Evolutionary conservation across 73 alveolate species (phyloP), one percentile per base, ranked within the genome.

Genomic region (Paramecium caudatum): DNA sequence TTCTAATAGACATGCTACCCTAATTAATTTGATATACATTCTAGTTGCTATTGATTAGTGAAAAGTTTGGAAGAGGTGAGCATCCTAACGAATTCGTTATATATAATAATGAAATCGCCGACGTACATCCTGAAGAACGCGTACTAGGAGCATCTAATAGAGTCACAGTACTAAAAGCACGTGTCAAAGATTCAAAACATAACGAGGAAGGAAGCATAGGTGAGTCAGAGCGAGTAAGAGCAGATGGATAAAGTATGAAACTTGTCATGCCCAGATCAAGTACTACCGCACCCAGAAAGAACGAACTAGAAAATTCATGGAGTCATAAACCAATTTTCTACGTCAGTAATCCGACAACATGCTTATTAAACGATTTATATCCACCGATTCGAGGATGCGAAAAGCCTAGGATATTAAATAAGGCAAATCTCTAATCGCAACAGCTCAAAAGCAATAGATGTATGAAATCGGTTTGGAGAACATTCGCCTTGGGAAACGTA

Each of bases 91-190:
- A 10, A 55, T 55, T 27, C 45, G 30, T 27, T 27, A 55, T 10
- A 55, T 23, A 55, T 55, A 55, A 65, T n/a, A 41, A 74, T 74
- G 88, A 74, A 74, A 74, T 30, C 88, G 17, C 88, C 88, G n/a
- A 74, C 88, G 5, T 74, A 74, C 43, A 74, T 74, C 9, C 55
- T 74, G 17, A 74, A 74, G 47, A 74, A 74, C 43, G 68, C 47
- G 7, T 74, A 74, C 43, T 45, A 74, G 15, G 88, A 74, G 21
- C 47, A 30, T 74, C 32, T 74, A 37, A 47, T 74, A 9, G 88
- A 74, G 4, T 3, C 23, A 19, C 32, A 74, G 43, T 74, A 74
- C 19, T 17, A 34, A 21, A 74, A 74, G 55, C 88, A 74, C 43
- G 88, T 74, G 19, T 30, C 62, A 17, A 74, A 74, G 30, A 74